Percentiles rank a stretch among this genome's conserved stretches.
Conservation (phyloP, 441 rosid species). For the Kokia cookei region DNA sequence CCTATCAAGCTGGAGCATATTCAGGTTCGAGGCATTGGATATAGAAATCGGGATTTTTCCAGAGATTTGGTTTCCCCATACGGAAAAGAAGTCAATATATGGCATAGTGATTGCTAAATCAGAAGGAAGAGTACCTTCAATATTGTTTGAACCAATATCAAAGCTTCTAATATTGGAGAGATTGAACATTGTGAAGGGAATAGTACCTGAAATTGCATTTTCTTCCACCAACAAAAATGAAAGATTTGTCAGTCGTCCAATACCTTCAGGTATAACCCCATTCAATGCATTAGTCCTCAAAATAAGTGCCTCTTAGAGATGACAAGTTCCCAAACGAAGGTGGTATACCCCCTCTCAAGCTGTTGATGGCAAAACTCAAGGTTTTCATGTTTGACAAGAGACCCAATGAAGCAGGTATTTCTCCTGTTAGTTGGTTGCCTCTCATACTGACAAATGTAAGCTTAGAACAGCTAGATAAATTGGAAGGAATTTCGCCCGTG, state of each 20-base stretch:
- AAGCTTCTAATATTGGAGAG: not conserved
- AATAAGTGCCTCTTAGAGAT: not conserved
- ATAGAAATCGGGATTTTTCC: constrained; percentile 7
- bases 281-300: not conserved
- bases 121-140: not conserved
- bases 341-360: constrained; percentile 11
- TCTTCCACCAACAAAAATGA: accelerated
- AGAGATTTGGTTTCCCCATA: not conserved
- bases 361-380: not conserved
- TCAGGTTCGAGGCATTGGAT: constrained; percentile 12
- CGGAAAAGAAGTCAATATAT: not conserved
- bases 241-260: not conserved
- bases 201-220: not conserved
- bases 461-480: constrained; percentile 4
- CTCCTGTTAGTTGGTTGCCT: not conserved
- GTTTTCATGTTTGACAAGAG: not conserved
- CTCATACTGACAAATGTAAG: not conserved
- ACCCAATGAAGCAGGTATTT: not conserved
- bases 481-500: constrained; percentile 14
- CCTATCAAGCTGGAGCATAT: accelerated
- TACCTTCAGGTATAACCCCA: constrained; percentile 15
- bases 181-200: constrained; percentile 15
- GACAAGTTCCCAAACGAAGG: constrained; percentile 17
- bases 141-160: not conserved
- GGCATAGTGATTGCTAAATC: constrained; percentile 7